These are phyloP conservation scores for Mollisiaceae sp. DNA, from an alignment of 2,329 filamentous ascomycete genomes.

Conservation along the genomic window DNA sequence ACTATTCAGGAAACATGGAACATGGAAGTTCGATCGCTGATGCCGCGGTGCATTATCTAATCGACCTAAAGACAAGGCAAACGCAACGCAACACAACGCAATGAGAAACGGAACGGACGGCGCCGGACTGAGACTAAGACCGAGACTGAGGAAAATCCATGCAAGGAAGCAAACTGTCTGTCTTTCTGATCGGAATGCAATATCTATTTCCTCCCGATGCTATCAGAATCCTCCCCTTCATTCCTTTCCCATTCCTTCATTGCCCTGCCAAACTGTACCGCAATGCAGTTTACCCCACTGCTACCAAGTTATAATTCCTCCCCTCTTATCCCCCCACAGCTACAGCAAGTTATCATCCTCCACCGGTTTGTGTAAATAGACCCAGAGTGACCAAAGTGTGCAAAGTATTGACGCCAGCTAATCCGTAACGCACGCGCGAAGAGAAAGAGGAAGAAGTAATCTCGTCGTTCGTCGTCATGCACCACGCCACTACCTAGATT, in stretches of 20 bases:
- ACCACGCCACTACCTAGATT: constrained; percentile 61
- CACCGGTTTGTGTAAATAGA: constrained; percentile 25
- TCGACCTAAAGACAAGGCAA: not conserved
- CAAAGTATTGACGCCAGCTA: constrained; percentile 38
- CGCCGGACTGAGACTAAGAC: not conserved
- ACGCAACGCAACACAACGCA: constrained; percentile 1
- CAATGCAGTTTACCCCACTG: constrained; percentile 9
- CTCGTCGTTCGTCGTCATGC: constrained; percentile 3
- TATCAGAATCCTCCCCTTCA: constrained; percentile 23
- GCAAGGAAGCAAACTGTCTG: constrained; percentile 9
- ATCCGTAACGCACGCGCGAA: constrained; percentile 31
- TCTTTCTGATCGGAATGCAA: constrained; percentile 32
- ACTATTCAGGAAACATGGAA: no score
- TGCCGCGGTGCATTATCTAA: not conserved
- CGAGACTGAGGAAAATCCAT: no score
- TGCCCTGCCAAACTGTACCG: not conserved
- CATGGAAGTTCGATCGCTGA: not conserved
- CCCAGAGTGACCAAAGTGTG: constrained; percentile 30
- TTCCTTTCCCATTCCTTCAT: not conserved
- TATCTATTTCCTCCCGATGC: constrained; percentile 35
- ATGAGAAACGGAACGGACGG: not conserved
- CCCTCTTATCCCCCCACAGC: not conserved
- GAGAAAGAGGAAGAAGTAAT: constrained; percentile 35
- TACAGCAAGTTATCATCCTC: constrained; percentile 13
- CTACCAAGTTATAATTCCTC: not conserved